Conservation (phyloP, 148 eudicot genomes). For the Spergularia bocconei region DNA sequence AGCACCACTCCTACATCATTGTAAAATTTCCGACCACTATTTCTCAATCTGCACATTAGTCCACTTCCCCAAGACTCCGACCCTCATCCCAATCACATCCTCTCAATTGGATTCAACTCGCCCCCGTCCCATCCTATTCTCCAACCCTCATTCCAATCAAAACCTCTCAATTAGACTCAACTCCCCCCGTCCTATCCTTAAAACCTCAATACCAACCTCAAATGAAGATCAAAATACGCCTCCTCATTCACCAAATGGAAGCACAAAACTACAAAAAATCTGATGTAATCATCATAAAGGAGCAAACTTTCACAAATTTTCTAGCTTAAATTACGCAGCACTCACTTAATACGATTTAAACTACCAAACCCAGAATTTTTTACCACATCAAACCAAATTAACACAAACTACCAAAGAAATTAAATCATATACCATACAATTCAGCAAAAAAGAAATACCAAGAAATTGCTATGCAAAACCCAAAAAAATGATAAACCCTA, state of each 20-base stretch:
- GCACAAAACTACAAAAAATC: neutral
- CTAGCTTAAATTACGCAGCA: neutral
- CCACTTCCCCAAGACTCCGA: neutral
- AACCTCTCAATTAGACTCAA: neutral
- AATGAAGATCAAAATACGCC: neutral
- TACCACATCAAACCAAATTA: no score
- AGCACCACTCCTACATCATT: neutral
- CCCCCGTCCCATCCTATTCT: neutral
- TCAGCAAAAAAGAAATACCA: neutral
- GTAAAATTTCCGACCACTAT: neutral
- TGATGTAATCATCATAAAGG: neutral
- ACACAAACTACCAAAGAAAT: neutral
- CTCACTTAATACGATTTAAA: no score
- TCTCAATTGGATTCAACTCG: neutral
- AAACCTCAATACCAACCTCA: neutral
- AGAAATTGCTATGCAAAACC: no score
- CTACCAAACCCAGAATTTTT: no score
- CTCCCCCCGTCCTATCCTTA: neutral
- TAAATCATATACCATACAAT: neutral
- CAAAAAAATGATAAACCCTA: neutral
- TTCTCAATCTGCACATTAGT: neutral
- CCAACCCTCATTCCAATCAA: neutral
- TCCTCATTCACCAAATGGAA: neutral
- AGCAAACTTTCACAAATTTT: neutral
- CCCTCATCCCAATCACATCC: neutral